Evolutionary conservation across 495 filamentous ascomycete genomes (phyloP), one percentile per base, ranked within the genome.

Genomic region (Hypomontagnella submonticulosa): DNA sequence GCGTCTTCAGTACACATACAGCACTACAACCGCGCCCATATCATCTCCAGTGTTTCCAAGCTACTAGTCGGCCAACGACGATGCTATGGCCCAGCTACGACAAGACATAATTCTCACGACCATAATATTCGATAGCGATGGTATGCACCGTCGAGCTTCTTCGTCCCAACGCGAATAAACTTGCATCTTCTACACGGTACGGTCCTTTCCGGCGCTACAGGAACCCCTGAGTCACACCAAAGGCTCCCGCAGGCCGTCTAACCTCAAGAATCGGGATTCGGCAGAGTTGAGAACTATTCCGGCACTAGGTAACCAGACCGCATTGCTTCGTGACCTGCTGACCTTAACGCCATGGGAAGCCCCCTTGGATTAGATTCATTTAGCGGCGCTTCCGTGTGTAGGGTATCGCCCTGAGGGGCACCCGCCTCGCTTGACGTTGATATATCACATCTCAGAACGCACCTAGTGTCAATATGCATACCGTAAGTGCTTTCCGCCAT

Each of bases 391-490:
- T 48, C 32, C 50, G 41, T 44, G 40, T 43, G 54, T 58, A 60
- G 48, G 56, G 50, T 33, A 16, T 48, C 15, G 42, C 13, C 23
- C 30, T 38, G 54, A 50, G 60, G 50, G 60, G 50, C 27, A 64
- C 27, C 54, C 18, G 48, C 42, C 18, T 58, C 18, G 48, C 42
- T 56, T 60, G 27, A 41, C 42, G 20, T 40, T 51, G 51, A 57
- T 66, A 43, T 61, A 55, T 68, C 66, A 64, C 19, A 69, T 69
- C 55, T 69, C 66, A 69, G 56, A 69, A 69, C 18, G 38, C 51
- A 48, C 60, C 13, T 20, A 43, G 37, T 40, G 16, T 60, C 19
- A 36, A 53, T 56, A 33, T 68, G 20, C 42, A 56, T 19, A 37
- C 36, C 44, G 40, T 20, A 48, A 50, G 37, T 40, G 15, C 27